Percentiles rank a stretch among this genome's conserved stretches.
phyloP scores from a whole-genome alignment of 345 rosid species.

The Gossypium arboreum region DNA sequence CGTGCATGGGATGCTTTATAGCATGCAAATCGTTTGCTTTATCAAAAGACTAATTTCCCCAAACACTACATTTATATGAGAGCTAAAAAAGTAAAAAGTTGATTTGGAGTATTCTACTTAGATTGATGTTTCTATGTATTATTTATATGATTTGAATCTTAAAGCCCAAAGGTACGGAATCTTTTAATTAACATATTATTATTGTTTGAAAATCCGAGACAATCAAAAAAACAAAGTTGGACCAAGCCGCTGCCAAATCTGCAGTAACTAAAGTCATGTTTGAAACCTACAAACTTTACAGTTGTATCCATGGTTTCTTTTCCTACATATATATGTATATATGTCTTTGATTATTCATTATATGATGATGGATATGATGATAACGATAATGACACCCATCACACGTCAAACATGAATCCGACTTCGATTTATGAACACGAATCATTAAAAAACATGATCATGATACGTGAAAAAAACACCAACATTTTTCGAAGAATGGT shows the following conservation, averaged over 20 bases:
- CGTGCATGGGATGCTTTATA: conserved; percentile 14
- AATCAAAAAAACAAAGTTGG: background rate
- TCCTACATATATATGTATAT: background rate
- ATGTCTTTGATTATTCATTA: background rate
- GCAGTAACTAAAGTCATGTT: background rate
- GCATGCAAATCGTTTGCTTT: conserved; percentile 25
- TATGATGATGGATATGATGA: background rate
- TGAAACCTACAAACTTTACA: conserved; percentile 23
- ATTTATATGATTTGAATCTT: background rate
- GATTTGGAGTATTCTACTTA: background rate
- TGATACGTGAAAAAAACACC: no score
- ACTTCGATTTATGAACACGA: background rate
- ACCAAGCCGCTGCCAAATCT: background rate
- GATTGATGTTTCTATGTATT: background rate
- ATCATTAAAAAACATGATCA: background rate
- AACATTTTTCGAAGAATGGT: no score
- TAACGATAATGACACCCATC: background rate
- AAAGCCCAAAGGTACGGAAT: conserved; percentile 13
- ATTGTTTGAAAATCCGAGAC: conserved; percentile 5
- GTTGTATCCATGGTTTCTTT: conserved; percentile 32
- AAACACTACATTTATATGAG: background rate
- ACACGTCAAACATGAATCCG: background rate
- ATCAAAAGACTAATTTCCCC: conserved; percentile 23
- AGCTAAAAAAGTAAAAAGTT: background rate
- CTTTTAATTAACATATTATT: background rate